Evolutionary conservation across 1,284 basidiomycete species (phyloP).

Genomic region (Coriolopsis trogii): DNA sequence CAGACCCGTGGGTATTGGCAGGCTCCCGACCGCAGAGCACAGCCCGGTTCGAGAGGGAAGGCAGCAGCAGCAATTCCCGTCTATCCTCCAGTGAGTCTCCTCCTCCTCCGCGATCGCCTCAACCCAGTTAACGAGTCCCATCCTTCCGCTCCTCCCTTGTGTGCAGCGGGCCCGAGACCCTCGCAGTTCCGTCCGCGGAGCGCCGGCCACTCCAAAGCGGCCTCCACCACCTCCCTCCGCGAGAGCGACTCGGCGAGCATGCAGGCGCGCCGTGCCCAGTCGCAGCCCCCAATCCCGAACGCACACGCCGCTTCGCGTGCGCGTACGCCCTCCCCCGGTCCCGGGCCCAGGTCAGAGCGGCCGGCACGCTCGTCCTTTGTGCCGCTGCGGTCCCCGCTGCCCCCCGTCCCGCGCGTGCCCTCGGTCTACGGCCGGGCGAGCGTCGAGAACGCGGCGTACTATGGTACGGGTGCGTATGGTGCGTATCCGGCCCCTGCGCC

Average conservation of each 20-base stretch:
- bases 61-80: slow-evolving; percentile 16
- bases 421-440: slow-evolving; percentile 13
- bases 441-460: not conserved
- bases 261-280: slow-evolving; percentile 16
- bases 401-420: slow-evolving; percentile 31
- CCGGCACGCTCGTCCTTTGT: not conserved
- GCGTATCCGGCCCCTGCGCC: too few relatives aligned
- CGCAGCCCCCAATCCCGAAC: slow-evolving; percentile 13
- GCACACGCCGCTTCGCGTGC: slow-evolving; percentile 12
- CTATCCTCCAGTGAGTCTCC: slow-evolving; percentile 10
- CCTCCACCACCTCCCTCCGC: slow-evolving; percentile 10
- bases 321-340: slow-evolving; percentile 6
- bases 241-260: slow-evolving; percentile 11
- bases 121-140: not conserved
- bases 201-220: slow-evolving; percentile 9
- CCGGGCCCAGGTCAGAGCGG: slow-evolving; percentile 1
- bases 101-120: not conserved
- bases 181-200: slow-evolving; percentile 14
- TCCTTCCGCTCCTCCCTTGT: not conserved
- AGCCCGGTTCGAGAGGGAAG: slow-evolving; percentile 5
- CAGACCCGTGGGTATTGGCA: slow-evolving; percentile 34
- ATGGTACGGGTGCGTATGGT: too few relatives aligned
- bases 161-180: slow-evolving; percentile 1
- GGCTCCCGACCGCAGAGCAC: slow-evolving; percentile 20
- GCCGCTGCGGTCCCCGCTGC: slow-evolving; percentile 5